These are phyloP conservation scores for Trichoderma cornu-damae DNA, from an alignment of 2,329 filamentous ascomycete species.

Conservation along the genomic window DNA sequence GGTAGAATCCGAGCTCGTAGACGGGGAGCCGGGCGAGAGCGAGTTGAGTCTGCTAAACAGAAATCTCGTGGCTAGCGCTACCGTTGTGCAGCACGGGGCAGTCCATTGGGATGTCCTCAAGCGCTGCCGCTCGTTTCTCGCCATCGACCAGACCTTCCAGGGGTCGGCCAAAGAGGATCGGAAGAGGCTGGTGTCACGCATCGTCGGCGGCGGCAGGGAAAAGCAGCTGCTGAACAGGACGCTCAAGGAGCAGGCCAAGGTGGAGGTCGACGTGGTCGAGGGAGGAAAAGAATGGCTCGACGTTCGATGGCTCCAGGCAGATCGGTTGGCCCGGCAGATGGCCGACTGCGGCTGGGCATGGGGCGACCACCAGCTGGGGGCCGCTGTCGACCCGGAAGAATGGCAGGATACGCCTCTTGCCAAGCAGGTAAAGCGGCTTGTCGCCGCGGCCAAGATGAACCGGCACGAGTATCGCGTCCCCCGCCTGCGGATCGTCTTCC, in stretches of 20 bases:
- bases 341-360: constrained; percentile 39
- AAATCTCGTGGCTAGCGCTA: constrained; percentile 26
- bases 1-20: constrained; percentile 17
- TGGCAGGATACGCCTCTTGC: constrained; percentile 34
- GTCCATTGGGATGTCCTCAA: constrained; percentile 33
- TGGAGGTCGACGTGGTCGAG: constrained; percentile 35
- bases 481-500: constrained; percentile 33
- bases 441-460: constrained; percentile 35
- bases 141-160: constrained; percentile 32
- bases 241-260: constrained; percentile 32
- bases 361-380: constrained; percentile 33
- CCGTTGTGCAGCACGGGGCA: constrained; percentile 22
- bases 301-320: constrained; percentile 29
- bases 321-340: constrained; percentile 38
- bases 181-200: constrained; percentile 24
- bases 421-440: constrained; percentile 31
- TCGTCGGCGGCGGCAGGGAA: constrained; percentile 24
- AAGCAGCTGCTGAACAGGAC: constrained; percentile 30
- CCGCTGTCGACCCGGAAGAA: constrained; percentile 31
- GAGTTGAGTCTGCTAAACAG: constrained; percentile 19
- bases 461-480: constrained; percentile 36
- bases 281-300: constrained; percentile 34
- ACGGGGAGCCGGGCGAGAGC: constrained; percentile 5
- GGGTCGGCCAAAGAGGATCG: constrained; percentile 29
- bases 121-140: constrained; percentile 29